A percentile compares a stretch with the other conserved stretches of the same genome.
These are phyloP conservation scores for Pyronema omphalodes DNA, from an alignment of 495 filamentous ascomycete genomes.

Conservation along the genomic window DNA sequence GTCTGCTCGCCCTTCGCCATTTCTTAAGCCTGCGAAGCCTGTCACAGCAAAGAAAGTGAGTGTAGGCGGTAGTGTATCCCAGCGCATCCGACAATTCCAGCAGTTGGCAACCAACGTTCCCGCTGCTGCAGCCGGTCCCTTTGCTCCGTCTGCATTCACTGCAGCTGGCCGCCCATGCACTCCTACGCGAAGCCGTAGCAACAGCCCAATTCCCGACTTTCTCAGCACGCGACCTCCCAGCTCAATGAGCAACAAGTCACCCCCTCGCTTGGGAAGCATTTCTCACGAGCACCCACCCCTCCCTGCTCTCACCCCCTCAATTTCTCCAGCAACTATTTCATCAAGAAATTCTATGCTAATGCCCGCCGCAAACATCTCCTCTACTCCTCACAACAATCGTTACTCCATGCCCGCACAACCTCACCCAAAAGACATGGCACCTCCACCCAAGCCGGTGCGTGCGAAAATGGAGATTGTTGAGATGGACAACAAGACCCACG, in stretches of 20 bases:
- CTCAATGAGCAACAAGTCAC: constrained; percentile 1
- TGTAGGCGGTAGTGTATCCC: constrained; percentile 20
- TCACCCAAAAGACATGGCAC: not conserved
- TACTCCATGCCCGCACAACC: not conserved
- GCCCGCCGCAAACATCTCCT: not conserved
- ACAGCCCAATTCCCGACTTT: constrained; percentile 15
- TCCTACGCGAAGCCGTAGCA: constrained; percentile 11
- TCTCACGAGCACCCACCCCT: not conserved
- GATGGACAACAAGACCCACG: constrained; percentile 18
- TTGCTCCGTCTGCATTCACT: constrained; percentile 1
- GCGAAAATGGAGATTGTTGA: constrained; percentile 21
- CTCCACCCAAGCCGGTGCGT: constrained; percentile 6
- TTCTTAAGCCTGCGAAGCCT: constrained; percentile 14
- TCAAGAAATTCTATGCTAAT: not conserved
- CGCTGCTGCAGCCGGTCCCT: constrained; percentile 2
- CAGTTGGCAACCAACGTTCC: constrained; percentile 3
- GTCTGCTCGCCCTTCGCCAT: constrained; percentile 21
- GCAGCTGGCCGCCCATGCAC: not conserved
- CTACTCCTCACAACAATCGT: not conserved
- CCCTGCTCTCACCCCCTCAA: not conserved
- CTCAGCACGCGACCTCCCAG: not conserved
- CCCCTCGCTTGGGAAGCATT: not conserved
- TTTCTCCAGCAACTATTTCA: not conserved
- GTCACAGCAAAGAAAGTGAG: constrained; percentile 11
- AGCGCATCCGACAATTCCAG: constrained; percentile 23